phyloP scores from a whole-genome alignment of 257 asterid species.

The Solanum megistacrolobum region DNA sequence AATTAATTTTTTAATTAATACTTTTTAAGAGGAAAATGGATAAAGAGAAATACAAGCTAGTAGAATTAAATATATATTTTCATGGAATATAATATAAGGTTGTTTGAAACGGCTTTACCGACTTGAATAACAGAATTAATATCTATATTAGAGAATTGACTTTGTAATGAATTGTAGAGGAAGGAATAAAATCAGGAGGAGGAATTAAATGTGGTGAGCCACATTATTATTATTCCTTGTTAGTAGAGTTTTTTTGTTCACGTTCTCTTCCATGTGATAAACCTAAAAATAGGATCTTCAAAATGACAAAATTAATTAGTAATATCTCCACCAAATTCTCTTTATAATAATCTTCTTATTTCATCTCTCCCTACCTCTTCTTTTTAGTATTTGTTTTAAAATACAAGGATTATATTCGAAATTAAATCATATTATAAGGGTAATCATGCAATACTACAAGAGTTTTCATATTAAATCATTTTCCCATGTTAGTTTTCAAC shows the following conservation, averaged over 20 bases:
- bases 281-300: slow-evolving; percentile 24
- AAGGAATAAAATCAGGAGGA: background rate
- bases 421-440: background rate
- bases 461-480: background rate
- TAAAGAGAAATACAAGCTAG: background rate
- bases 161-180: slow-evolving; percentile 4
- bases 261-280: slow-evolving; percentile 32
- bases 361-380: background rate
- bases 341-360: background rate
- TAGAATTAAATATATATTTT: no score
- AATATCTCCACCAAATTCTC: background rate
- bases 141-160: background rate
- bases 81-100: background rate
- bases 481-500: background rate
- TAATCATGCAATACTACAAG: background rate
- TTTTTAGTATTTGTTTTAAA: background rate
- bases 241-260: slow-evolving; percentile 8
- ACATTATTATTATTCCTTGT: background rate
- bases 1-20: no score
- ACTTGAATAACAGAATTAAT: slow-evolving; percentile 8
- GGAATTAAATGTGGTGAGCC: slow-evolving; percentile 1
- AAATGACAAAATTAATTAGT: background rate
- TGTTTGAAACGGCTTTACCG: slow-evolving; percentile 20
- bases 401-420: background rate
- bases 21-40: background rate